Conservation (phyloP, 2,329 filamentous ascomycete genomes). For the Dothistroma pini region DNA sequence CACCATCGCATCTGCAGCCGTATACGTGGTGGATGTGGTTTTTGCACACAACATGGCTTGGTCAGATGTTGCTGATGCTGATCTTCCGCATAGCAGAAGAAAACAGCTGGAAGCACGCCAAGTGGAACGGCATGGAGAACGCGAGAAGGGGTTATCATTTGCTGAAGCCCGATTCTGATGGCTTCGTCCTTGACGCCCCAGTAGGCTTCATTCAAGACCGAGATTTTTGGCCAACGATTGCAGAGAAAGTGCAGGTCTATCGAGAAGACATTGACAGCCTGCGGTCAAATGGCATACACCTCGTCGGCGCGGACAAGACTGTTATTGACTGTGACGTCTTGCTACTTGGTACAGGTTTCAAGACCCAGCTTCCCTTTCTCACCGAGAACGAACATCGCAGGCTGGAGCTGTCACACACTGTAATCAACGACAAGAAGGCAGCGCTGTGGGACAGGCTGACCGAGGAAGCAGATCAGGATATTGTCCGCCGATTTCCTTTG, state of each 20-base stretch:
- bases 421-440: background rate
- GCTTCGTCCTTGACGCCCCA: background rate
- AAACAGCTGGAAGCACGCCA: background rate
- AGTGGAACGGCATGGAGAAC: background rate
- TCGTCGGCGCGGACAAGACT: background rate
- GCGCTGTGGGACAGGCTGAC: background rate
- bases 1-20: background rate
- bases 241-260: background rate
- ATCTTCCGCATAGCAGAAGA: background rate
- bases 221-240: background rate
- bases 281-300: background rate
- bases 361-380: background rate
- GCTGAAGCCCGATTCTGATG: background rate
- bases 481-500: background rate
- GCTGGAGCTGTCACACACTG: background rate
- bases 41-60: background rate
- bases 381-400: background rate
- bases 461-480: background rate
- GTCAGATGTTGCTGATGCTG: background rate
- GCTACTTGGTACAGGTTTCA: background rate
- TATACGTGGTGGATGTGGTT: slow-evolving; percentile 12
- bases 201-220: background rate
- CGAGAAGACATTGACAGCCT: background rate
- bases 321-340: background rate
- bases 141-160: background rate